These are phyloP conservation scores for Lipomyces oligophaga DNA, from an alignment of 805 yeast genomes.

Conservation along the genomic window DNA sequence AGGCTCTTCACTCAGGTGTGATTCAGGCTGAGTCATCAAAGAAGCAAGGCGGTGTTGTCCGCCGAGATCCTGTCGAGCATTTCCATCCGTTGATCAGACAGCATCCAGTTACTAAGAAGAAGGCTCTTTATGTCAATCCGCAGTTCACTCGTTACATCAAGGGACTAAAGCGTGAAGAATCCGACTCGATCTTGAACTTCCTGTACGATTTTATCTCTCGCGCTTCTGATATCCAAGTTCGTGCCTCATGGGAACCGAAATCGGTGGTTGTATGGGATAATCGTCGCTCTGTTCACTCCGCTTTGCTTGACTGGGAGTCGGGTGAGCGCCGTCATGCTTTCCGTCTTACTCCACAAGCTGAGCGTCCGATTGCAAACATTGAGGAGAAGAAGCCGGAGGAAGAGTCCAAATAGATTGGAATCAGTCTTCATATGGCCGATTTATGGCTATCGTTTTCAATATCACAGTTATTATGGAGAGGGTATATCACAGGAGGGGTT, in stretches of 20 bases:
- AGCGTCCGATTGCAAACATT: conserved; percentile 47
- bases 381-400: conserved; percentile 7
- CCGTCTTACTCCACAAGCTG: conserved; percentile 73
- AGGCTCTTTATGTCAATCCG: conserved; percentile 45
- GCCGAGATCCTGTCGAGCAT: conserved; percentile 47
- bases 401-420: background rate
- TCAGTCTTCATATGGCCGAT: too few relatives aligned
- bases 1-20: conserved; percentile 65
- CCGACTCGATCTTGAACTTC: conserved; percentile 55
- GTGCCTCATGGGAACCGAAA: conserved; percentile 51
- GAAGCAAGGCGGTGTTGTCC: conserved; percentile 45
- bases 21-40: conserved; percentile 42
- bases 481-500: too few relatives aligned
- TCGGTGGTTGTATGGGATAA: conserved; percentile 55
- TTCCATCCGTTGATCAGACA: conserved; percentile 50
- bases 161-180: conserved; percentile 70
- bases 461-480: too few relatives aligned
- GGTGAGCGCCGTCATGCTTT: conserved; percentile 67
- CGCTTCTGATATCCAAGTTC: conserved; percentile 47
- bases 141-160: conserved; percentile 57
- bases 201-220: conserved; percentile 49
- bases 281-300: conserved; percentile 50
- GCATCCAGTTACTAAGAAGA: conserved; percentile 50
- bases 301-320: conserved; percentile 52
- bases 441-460: too few relatives aligned